Base-by-base conservation (phyloP, 192 early-diverging fungal species). In the Coemansia sp. region DNA sequence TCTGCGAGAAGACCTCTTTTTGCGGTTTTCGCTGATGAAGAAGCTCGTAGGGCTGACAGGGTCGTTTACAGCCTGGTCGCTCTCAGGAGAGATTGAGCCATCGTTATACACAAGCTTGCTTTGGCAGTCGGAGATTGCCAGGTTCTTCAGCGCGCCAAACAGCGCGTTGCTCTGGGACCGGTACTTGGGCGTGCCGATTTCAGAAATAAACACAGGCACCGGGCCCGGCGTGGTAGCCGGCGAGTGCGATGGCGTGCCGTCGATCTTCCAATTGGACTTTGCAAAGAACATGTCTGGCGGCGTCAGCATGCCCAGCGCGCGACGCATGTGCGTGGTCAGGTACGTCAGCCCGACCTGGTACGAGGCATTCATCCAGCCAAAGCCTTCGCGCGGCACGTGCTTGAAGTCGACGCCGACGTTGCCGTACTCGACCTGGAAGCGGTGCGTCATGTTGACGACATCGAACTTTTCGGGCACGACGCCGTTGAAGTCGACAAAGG, bases 321-420 rank as follows among this genome's bases (percentile, higher is more conserved):
- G 87, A 17, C 89, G 75, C 87, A 92, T 86, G 54, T 88, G 85
- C 17, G 80, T 74, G 14, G 87, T 90, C 63, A 97, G 77, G 65
- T 92, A 93, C 2, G 81, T 86, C 37, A 95, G 74, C 17, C 95
- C 95, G 7, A 95, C 87, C 79, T 94, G 91, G 76, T 90, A 91
- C 34, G 88, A 91, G 7, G 96, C 92, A 68, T 98, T 98, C 97
- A 98, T 98, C 97, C 97, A 98, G 12, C 97, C 97, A 81, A 98
- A 98, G 14, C 97, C 97, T 85, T 98, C 97, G 6, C 93, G 87
- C 0, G 94, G 91, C 20, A 98, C 91, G 74, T 87, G 93, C 78
- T 94, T 92, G 85, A 98, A 98, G 72, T 98, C 96, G 0, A 87
- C 78, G 4, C 97, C 97, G 0, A 98, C 95, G 64, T 97, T 97